phyloP scores from a whole-genome alignment of 257 asterid genomes.

The Parsonsia alboflavescens region DNA sequence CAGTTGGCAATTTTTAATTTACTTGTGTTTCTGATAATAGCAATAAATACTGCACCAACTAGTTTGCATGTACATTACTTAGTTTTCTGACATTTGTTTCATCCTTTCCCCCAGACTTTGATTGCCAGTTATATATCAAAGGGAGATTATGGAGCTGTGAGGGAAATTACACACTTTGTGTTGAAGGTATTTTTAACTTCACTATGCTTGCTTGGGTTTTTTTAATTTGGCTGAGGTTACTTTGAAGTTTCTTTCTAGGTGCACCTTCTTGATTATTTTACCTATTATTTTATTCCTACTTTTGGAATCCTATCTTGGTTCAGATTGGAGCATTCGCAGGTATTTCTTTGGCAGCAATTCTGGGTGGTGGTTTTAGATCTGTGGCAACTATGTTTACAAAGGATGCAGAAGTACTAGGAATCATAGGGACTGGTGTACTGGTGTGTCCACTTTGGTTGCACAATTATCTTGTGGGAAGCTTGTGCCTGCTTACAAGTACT shows the following conservation, averaged over 20 bases:
- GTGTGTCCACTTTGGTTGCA: conserved; percentile 31
- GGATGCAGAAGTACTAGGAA: conserved; percentile 53
- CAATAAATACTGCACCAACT: neutral
- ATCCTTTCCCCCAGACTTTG: conserved; percentile 48
- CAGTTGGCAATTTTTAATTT: neutral
- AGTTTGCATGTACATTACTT: neutral
- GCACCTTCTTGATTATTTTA: neutral
- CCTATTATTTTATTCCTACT: conserved; percentile 7
- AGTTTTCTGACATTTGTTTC: conserved; percentile 2
- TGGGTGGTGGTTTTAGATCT: conserved; percentile 62
- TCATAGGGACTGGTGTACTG: conserved; percentile 62
- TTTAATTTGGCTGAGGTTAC: neutral
- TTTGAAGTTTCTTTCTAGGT: neutral
- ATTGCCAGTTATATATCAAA: conserved; percentile 72
- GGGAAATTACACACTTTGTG: conserved; percentile 55
- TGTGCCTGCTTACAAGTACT: neutral
- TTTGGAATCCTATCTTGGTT: conserved; percentile 10
- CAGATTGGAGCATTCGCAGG: conserved; percentile 73
- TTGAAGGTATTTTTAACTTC: conserved; percentile 50
- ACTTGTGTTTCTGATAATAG: neutral
- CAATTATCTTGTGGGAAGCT: neutral
- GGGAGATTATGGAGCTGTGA: conserved; percentile 59
- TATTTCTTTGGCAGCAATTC: conserved; percentile 49
- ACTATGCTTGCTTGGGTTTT: conserved; percentile 11
- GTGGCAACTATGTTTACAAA: conserved; percentile 65